Base-by-base conservation (phyloP, 23 red algal species). In the Porphyridium purpureum region DNA sequence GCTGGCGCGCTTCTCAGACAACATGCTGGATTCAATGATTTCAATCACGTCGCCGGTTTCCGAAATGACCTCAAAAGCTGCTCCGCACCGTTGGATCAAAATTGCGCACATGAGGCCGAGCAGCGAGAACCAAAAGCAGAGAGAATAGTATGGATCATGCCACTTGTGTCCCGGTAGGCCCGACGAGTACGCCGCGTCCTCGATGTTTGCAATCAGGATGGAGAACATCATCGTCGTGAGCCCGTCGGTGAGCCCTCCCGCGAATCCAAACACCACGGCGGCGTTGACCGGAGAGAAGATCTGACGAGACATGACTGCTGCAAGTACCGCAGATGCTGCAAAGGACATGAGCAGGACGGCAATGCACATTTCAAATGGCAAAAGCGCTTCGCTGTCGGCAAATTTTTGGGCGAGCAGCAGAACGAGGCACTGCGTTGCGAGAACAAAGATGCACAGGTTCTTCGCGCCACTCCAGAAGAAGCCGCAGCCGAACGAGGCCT, bases 141-240 rank as follows among this genome's bases (percentile, higher is more conserved):
- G 38, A 44, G n/a, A 44, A 44, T 44, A 44, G 17, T 11, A 44
- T 44, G 17, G 38, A 44, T 44, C n/a, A n/a, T n/a, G n/a, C n/a
- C n/a, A 44, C 38, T 11, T 17, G 11, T 44, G 11, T 11, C 11
- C 38, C 11, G 38, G 38, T 17, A 11, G 11, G 38, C 11, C 38
- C 38, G 38, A 44, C 17, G 17, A 11, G 11, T 11, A 11, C 38
- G 38, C 38, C 38, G 38, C 38, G 17, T 44, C 38, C 38, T 44
- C 38, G 11, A 44, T 17, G 38, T 11, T 17, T 11, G 38, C 38
- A 11, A 44, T 44, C 11, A 11, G 17, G 11, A 44, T 44, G 17
- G 11, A 11, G 17, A 44, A 44, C 38, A 44, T 11, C 38, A 44
- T 44, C 11, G 38, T 44, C 38, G 38, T 17, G 38, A 44, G 38